phyloP scores from a whole-genome alignment of 2,329 filamentous ascomycete genomes.

The Bipolaris oryzae region DNA sequence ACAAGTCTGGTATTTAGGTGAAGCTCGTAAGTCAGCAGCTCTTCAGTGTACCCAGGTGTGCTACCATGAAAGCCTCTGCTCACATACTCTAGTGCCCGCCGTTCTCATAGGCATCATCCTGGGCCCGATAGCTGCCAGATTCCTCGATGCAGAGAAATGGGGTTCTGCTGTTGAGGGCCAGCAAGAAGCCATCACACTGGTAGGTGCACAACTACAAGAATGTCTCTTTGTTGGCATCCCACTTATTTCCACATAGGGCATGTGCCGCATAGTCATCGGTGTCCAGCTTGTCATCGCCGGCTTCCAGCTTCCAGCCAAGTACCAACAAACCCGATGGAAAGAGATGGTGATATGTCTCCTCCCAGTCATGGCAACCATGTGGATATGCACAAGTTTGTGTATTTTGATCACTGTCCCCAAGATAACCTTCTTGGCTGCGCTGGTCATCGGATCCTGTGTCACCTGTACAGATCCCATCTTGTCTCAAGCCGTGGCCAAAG shows the following conservation, averaged over 20 bases:
- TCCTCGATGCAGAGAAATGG: conserved; percentile 56
- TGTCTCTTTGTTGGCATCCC: not conserved
- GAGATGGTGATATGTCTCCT: conserved; percentile 63
- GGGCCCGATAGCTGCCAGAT: conserved; percentile 61
- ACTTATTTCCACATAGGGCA: conserved; percentile 40
- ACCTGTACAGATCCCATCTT: conserved; percentile 68
- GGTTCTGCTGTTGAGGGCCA: conserved; percentile 42
- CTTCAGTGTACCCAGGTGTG: not conserved
- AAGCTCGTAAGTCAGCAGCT: conserved; percentile 53
- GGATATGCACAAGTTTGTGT: conserved; percentile 64
- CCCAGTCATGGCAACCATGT: conserved; percentile 67
- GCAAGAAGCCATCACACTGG: conserved; percentile 51
- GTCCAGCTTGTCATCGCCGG: conserved; percentile 68
- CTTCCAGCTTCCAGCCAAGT: conserved; percentile 65
- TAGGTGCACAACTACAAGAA: conserved; percentile 23
- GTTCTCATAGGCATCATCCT: conserved; percentile 61
- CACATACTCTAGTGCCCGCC: conserved; percentile 41
- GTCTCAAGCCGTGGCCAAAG: conserved; percentile 67
- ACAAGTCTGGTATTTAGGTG: conserved; percentile 60
- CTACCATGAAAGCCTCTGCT: conserved; percentile 1
- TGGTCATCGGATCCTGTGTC: conserved; percentile 66
- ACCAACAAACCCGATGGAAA: conserved; percentile 57
- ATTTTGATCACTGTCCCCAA: conserved; percentile 62
- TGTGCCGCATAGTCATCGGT: conserved; percentile 66
- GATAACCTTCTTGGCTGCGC: conserved; percentile 54